Evolutionary conservation across 108 stramenopile species (phyloP), one percentile per base, ranked within the genome.

Genomic region (Mediolabrus comicus): DNA sequence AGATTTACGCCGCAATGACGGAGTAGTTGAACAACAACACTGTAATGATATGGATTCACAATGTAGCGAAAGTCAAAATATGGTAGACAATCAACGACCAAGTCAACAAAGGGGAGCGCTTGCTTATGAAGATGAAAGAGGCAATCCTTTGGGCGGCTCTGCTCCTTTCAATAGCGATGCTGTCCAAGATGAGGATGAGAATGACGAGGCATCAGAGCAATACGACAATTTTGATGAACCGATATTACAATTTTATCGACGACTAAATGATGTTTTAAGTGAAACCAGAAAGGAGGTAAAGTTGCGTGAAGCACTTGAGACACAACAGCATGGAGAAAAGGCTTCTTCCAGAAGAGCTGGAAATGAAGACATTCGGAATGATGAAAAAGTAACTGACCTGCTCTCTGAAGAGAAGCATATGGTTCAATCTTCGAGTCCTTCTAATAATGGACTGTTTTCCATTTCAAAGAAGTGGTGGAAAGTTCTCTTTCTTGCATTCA

Each of bases 161-260:
- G 62, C 14, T 9, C 29, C 10, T 29, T 7, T 46, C 19, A 38
- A 62, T 22, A 19, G 54, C 25, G 52, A 35, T 34, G 27, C 29
- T 34, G 26, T 62, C 6, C 30, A 29, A 22, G 46, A 49, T 49
- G 46, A 33, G 3, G 9, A 67, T 0, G 59, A 76, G 33, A 25
- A 63, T 31, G 76, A 52, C 25, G 33, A 34, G 2, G 69, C 43
- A 43, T 38, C 69, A 0, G 69, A 77, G 33, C 22, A 28, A 46
- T 35, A 63, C 53, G 69, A 77, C 58, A 46, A 54, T 4, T 69
- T 77, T 41, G 46, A 59, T 51, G 76, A 77, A 53, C 53, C 76
- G 3, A 69, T 77, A 13, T 33, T 77, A 19, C 75, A 84, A 63
- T 84, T 84, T 28, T 67, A 81, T 54, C 80, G 67, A 17, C 76